Base-by-base conservation (phyloP, 129 eudicot genomes). In the Chrysanthemum lavandulifolium region DNA sequence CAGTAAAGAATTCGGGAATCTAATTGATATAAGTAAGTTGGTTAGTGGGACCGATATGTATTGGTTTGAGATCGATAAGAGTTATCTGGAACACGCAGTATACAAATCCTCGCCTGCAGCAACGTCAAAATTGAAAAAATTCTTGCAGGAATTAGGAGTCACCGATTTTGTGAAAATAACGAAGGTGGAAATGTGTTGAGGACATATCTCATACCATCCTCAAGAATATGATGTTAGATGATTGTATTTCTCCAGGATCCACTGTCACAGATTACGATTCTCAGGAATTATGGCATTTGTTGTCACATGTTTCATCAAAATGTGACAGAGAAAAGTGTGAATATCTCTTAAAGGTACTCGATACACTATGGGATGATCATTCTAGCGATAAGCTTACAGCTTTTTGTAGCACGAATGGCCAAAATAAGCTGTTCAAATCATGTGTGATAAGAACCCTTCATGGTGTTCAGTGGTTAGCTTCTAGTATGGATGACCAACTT, bases 281-380 rank as follows among this genome's bases (percentile, higher is more conserved):
- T 69, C 72, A 75, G 23, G 97, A 91, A 76, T 68, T 87, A 31
- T 71, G 10, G 40, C 54, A 72, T 36, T 68, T 91, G 68, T 18
- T 91, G 52, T 83, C 85, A 54, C 61, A 33, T 23, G 73, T 87
- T 29, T 79, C 84, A 19, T 76, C 77, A 9, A 82, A 72, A 55
- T 80, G 84, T 69, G 82, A 80, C 76, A 51, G 36, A 61, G 81
- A 78, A 65, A 87, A 76, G 83, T 80, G 86, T 72, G 82, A 68
- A 69, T 85, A 81, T 67, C 84, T 90, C 19, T 71, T 90, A 79
- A 87, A 85, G 83, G 78, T 85, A 68, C 87, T 91, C 58, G 97
- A 87, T 78, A 81, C 83, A 36, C 60, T 83, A 21, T 91, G 97
- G 97, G 91, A 91, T 83, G 87, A 70, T 47, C 68, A 54, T 82